Evolutionary conservation across 2,329 filamentous ascomycete genomes (phyloP).

Genomic region (Didymosphaeria variabile): DNA sequence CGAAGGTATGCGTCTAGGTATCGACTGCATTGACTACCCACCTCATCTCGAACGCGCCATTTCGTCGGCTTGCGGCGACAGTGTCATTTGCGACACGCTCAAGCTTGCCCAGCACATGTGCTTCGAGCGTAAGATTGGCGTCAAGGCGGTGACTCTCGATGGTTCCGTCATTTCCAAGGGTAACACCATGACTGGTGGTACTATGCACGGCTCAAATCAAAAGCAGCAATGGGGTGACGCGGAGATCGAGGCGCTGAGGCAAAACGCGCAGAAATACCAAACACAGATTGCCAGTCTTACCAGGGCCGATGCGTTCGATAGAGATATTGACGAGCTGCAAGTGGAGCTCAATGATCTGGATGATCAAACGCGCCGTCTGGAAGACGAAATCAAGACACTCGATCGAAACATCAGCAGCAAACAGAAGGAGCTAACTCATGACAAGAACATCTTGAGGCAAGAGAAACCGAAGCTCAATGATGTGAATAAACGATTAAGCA

Average conservation of each 20-base stretch:
- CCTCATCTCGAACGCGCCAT: conserved; percentile 88
- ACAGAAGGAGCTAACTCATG: conserved; percentile 79
- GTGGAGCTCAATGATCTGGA: conserved; percentile 83
- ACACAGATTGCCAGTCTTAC: conserved; percentile 83
- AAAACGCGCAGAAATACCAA: conserved; percentile 76
- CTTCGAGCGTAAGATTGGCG: conserved; percentile 83
- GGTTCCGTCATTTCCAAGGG: conserved; percentile 98
- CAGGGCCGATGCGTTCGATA: conserved; percentile 76
- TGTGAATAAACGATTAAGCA: conserved; percentile 73
- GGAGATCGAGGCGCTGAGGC: conserved; percentile 85
- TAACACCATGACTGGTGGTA: conserved; percentile 94
- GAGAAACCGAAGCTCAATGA: conserved; percentile 80
- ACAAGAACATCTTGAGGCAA: conserved; percentile 76
- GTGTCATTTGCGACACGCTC: conserved; percentile 90
- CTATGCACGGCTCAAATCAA: conserved; percentile 72
- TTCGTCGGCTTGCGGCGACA: conserved; percentile 92
- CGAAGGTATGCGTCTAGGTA: conserved; percentile 83
- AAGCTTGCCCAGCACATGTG: conserved; percentile 88
- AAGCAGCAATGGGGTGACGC: conserved; percentile 89
- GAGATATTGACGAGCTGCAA: conserved; percentile 82
- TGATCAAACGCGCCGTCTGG: conserved; percentile 74
- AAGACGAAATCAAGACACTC: conserved; percentile 79
- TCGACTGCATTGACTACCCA: conserved; percentile 96
- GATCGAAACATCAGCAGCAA: conserved; percentile 87
- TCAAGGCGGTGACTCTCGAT: conserved; percentile 93